These are phyloP conservation scores for Daldinia vernicosa DNA, from an alignment of 495 filamentous ascomycete species.

Conservation along the genomic window DNA sequence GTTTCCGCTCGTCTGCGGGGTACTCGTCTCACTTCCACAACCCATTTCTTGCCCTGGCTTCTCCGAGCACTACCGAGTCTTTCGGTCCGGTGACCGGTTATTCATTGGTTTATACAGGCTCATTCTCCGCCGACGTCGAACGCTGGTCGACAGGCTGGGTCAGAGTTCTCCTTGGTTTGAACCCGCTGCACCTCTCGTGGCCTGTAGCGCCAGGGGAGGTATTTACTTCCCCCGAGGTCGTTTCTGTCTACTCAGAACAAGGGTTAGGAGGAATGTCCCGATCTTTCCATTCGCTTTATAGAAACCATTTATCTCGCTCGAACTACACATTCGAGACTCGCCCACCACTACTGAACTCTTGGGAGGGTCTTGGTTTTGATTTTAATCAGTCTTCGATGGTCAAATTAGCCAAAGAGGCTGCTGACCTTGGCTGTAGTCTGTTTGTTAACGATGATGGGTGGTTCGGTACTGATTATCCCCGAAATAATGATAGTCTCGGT, in stretches of 20 bases:
- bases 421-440: slow-evolving; percentile 59
- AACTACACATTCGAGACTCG: slow-evolving; percentile 58
- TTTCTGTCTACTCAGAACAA: slow-evolving; percentile 61
- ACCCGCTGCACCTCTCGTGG: slow-evolving; percentile 62
- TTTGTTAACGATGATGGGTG: slow-evolving; percentile 68
- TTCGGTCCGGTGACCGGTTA: slow-evolving; percentile 64
- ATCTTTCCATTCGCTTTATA: slow-evolving; percentile 61
- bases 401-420: slow-evolving; percentile 58
- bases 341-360: slow-evolving; percentile 64
- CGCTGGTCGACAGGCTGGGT: slow-evolving; percentile 64
- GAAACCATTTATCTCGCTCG: slow-evolving; percentile 63
- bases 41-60: slow-evolving; percentile 61
- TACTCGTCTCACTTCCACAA: slow-evolving; percentile 66
- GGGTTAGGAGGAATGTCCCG: slow-evolving; percentile 65
- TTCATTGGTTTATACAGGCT: slow-evolving; percentile 63
- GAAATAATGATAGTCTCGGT: slow-evolving; percentile 57
- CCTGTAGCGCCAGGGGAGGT: slow-evolving; percentile 55
- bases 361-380: slow-evolving; percentile 64
- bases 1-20: slow-evolving; percentile 60
- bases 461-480: slow-evolving; percentile 65
- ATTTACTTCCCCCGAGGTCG: slow-evolving; percentile 62
- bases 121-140: slow-evolving; percentile 61
- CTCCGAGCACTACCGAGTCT: slow-evolving; percentile 61
- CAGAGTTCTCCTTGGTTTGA: slow-evolving; percentile 60
- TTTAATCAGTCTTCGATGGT: slow-evolving; percentile 59